Base-by-base conservation (phyloP, 768 basidiomycete genomes). In the Mycena indigotica region DNA sequence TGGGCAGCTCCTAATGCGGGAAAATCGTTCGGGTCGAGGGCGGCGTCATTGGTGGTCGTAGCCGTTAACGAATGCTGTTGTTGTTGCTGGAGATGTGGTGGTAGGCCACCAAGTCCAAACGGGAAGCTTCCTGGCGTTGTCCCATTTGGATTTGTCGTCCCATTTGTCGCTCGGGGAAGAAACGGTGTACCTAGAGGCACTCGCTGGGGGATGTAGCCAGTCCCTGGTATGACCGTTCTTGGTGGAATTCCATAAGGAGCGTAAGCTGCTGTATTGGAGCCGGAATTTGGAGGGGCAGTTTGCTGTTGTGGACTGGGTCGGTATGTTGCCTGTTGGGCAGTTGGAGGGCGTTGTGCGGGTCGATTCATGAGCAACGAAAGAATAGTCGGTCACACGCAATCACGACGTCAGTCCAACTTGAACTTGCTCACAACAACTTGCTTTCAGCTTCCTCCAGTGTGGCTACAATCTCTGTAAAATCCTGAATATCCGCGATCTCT, bases 21-120 rank as follows among this genome's bases (percentile, higher is more conserved):
- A 65, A 93, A 92, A 72, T 92, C 91, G 67, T 90, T 91, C 28
- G 85, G 90, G 77, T 93, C 91, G 35, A 92, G 83, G 19, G 86
- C 88, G 57, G 89, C 85, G 68, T 92, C 91, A 70, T 81, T 29
- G 83, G 77, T 26, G 87, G 82, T 29, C 83, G 77, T 25, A 87
- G 87, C 50, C 84, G 85, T 59, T 50, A 62, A 78, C 81, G 48
- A 84, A 84, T 46, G 85, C 82, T 32, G 85, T 81, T 55, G 74
- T 66, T 83, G 77, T 56, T 80, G 79, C 61, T 74, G 71, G 55
- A 62, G 25, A 49, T 77, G 78, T 57, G 77, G 77, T 58, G 77
- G 79, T 57, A 80, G 69, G 52, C 73, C 66, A 28, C 73, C 71
- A 74, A 69, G 46, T 1, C 81, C 76, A 78, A 90, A 87, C 44